Evolutionary conservation across 1,139 yeast genomes (phyloP).

Genomic region (Wickerhamomyces sp.): DNA sequence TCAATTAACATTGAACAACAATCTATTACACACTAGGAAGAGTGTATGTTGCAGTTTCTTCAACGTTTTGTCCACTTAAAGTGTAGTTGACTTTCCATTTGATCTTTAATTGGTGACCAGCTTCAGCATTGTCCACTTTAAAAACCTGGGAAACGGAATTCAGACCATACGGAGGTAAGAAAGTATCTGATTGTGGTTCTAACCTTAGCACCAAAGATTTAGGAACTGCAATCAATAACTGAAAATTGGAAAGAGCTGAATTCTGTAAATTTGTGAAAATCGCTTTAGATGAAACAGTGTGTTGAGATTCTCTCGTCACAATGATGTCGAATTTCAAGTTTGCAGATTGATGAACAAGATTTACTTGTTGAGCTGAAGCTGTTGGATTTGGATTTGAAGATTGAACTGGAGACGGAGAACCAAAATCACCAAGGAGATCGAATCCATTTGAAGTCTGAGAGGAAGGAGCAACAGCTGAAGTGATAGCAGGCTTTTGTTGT

Average conservation of each 20-base stretch:
- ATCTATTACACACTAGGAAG: conserved; percentile 24
- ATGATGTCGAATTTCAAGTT: conserved; percentile 50
- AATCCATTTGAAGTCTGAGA: conserved; percentile 1
- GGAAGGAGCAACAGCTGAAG: conserved; percentile 1
- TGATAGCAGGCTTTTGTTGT: conserved; percentile 10
- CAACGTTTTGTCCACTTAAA: conserved; percentile 40
- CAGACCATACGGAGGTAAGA: conserved; percentile 43
- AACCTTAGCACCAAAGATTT: conserved; percentile 60
- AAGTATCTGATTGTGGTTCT: conserved; percentile 63
- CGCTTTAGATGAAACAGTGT: conserved; percentile 40
- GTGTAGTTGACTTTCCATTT: conserved; percentile 74
- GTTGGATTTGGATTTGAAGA: conserved; percentile 30
- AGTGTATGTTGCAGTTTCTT: conserved; percentile 53
- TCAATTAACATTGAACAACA: neutral
- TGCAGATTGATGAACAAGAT: conserved; percentile 39
- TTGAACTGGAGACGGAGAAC: conserved; percentile 31
- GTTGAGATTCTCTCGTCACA: conserved; percentile 32
- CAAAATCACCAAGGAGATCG: conserved; percentile 16
- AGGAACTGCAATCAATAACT: conserved; percentile 80
- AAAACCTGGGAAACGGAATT: conserved; percentile 59
- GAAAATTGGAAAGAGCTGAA: conserved; percentile 47
- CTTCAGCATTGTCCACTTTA: conserved; percentile 46
- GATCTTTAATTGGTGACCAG: conserved; percentile 48
- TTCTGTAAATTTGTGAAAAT: conserved; percentile 40
- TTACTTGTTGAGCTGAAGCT: conserved; percentile 2